Percentiles rank a stretch among this genome's conserved stretches.
Conservation (phyloP, 2,329 filamentous ascomycete species). For the Exophiala xenobiotica region DNA sequence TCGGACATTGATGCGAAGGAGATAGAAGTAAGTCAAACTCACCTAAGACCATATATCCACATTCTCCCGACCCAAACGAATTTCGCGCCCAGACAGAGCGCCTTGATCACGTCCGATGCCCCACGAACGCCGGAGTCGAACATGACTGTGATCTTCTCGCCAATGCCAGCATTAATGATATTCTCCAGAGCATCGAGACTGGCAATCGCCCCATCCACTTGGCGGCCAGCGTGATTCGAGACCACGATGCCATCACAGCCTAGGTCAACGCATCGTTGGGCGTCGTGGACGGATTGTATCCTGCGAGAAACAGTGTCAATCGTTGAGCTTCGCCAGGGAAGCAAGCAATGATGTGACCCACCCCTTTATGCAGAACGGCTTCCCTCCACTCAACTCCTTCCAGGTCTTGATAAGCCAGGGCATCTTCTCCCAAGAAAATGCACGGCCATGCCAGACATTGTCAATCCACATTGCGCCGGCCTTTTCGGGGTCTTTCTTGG, state of each 20-base stretch:
- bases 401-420: slow-evolving; percentile 62
- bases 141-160: slow-evolving; percentile 55
- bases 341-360: neutral
- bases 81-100: slow-evolving; percentile 60
- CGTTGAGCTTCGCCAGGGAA: neutral
- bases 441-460: slow-evolving; percentile 62
- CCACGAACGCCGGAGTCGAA: slow-evolving; percentile 61
- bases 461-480: slow-evolving; percentile 65
- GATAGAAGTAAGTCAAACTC: neutral
- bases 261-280: slow-evolving; percentile 57
- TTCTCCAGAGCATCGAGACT: slow-evolving; percentile 61
- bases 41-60: slow-evolving; percentile 57
- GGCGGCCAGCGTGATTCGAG: slow-evolving; percentile 68
- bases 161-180: slow-evolving; percentile 53
- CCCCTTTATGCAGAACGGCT: slow-evolving; percentile 65
- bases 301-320: slow-evolving; percentile 2
- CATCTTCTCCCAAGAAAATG: slow-evolving; percentile 66
- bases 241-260: slow-evolving; percentile 68
- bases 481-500: slow-evolving; percentile 50
- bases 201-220: slow-evolving; percentile 61
- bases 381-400: slow-evolving; percentile 54
- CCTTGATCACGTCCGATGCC: slow-evolving; percentile 60
- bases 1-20: neutral
- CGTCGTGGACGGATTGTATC: slow-evolving; percentile 66
- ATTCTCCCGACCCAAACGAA: slow-evolving; percentile 63